Base-by-base conservation (phyloP, 495 filamentous ascomycete genomes). In the Glutinoglossum americanum region DNA sequence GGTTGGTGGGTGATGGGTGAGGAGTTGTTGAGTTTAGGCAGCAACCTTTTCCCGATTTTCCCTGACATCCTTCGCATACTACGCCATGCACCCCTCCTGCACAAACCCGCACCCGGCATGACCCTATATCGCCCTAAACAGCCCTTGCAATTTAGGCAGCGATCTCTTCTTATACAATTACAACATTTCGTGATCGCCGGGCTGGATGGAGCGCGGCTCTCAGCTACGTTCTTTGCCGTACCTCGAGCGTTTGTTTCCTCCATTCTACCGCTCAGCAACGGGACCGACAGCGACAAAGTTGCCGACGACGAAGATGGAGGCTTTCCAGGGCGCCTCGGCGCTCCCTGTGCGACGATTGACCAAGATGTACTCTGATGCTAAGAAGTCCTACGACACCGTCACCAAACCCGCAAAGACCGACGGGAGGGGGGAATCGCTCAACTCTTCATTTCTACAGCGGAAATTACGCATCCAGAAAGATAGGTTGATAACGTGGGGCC, bases 361-460 rank as follows among this genome's bases (percentile, higher is more conserved):
- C 53, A 83, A 90, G 68, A 78, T 94, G 63, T 95, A 94, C 69
- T 84, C 87, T 62, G 87, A 95, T 70, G 90, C 87, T 51, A 95
- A 95, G 66, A 84, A 81, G 55, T 88, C 84, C 15, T 89, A 84
- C 68, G 84, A 89, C 66, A 86, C 83, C 62, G 79, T 87, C 61
- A 84, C 83, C 57, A 84, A 83, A 21, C 80, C 81, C 76, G 33
- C 79, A 62, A 74, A 71, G 54, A 71, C 71, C 56, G 74, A 70
- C 48, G 47, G 47, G 21, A 25, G 26, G 19, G 47, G 25, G 5
- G 23, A 11, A 3, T 71, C 73, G 35, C 75, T 76, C 1, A 75
- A 81, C 57, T 68, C 81, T 5, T 69, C 74, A 21, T 69, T 71
- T 23, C 66, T 82, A 26, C 74, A 82, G 58, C 72, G 72, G 32